A percentile compares a stretch with the other conserved stretches of the same genome.
Evolutionary conservation across 768 basidiomycete genomes (phyloP).

Genomic region (Gloeopeniophorella convolvens): DNA sequence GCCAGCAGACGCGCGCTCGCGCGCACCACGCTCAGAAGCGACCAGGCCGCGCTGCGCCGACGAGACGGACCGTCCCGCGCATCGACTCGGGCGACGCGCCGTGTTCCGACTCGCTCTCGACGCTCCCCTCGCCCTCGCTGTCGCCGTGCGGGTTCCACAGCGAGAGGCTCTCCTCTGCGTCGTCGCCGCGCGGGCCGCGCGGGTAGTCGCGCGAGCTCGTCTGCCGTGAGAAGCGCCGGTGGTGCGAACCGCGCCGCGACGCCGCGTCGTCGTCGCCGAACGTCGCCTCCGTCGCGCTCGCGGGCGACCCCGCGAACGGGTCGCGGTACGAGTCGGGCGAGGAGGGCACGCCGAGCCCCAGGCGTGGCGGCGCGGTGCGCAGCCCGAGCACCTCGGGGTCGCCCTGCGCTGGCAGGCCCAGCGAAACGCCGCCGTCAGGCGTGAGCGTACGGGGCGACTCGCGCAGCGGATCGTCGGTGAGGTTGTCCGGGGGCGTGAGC

Average conservation of each 20-base stretch:
- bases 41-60: neutral
- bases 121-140: slow-evolving; percentile 1
- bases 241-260: slow-evolving; percentile 9
- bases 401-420: neutral
- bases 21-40: neutral
- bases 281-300: neutral
- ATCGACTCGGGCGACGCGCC: slow-evolving; percentile 4
- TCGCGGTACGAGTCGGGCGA: neutral
- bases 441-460: neutral
- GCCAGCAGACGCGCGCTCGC: neutral
- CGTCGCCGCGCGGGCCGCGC: slow-evolving; percentile 37
- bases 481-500: neutral
- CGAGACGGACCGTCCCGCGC: slow-evolving; percentile 17
- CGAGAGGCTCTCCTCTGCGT: slow-evolving; percentile 55
- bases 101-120: too few species aligned
- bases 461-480: neutral
- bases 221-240: slow-evolving; percentile 33
- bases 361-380: slow-evolving; percentile 18
- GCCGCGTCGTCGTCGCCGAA: neutral
- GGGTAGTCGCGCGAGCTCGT: slow-evolving; percentile 34
- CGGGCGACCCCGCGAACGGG: slow-evolving; percentile 9
- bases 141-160: slow-evolving; percentile 31
- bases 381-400: neutral
- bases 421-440: neutral
- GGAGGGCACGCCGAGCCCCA: neutral